Percentiles rank a stretch among this genome's conserved stretches.
These are phyloP conservation scores for Tripterygium wilfordii DNA, from an alignment of 177 flowering plant species.

Conservation along the genomic window DNA sequence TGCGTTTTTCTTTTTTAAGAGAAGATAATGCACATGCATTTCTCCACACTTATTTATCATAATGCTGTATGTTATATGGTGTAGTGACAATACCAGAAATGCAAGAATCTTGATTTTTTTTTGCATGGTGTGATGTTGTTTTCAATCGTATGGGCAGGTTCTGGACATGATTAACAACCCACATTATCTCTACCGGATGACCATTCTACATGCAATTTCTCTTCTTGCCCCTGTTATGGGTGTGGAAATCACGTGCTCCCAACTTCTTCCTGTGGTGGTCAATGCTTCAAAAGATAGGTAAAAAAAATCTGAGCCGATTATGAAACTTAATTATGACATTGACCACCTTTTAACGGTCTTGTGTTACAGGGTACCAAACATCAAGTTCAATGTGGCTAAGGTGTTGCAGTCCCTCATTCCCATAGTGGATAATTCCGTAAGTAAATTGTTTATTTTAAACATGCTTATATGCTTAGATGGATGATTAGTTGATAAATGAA, in stretches of 20 bases:
- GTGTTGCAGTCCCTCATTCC: constrained; percentile 49
- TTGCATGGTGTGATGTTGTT: too few species aligned
- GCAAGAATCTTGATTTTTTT: too few species aligned
- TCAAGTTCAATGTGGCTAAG: constrained; percentile 54
- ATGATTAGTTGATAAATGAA: too few species aligned
- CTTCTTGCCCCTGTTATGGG: constrained; percentile 95
- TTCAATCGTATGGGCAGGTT: too few species aligned
- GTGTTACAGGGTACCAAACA: constrained; percentile 44
- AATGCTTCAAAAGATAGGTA: constrained; percentile 90
- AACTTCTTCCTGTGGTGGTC: constrained; percentile 68
- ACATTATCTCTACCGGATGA: constrained; percentile 89
- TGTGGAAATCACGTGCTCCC: constrained; percentile 80
- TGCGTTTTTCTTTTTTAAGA: too few species aligned
- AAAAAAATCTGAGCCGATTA: too few species aligned
- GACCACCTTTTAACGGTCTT: too few species aligned
- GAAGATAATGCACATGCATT: too few species aligned
- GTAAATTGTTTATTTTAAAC: constrained; percentile 1
- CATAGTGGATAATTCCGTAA: constrained; percentile 46
- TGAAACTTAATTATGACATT: too few species aligned
- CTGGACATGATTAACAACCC: constrained; percentile 77
- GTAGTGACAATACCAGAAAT: too few species aligned
- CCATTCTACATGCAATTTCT: constrained; percentile 77
- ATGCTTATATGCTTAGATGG: not conserved
- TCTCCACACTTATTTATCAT: too few species aligned
- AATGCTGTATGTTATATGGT: too few species aligned